Evolutionary conservation across 176 grass and related monocot genomes (phyloP).

Genomic region (Aechmea fasciata): DNA sequence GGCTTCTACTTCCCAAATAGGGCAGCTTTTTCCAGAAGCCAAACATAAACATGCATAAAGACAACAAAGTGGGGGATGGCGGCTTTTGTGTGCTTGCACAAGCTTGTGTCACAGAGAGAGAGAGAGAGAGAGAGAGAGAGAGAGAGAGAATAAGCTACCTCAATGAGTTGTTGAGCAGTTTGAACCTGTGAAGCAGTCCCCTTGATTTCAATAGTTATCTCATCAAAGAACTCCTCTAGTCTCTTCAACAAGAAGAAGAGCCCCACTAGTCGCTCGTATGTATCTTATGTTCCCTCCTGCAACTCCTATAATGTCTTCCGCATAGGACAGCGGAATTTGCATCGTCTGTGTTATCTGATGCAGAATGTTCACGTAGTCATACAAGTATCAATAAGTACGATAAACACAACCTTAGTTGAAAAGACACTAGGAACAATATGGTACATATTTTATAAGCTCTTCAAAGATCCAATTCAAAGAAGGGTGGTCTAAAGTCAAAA

Average conservation of each 20-base stretch:
- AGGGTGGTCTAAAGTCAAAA: too few relatives aligned
- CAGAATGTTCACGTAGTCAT: not conserved
- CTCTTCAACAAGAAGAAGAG: slow-evolving; percentile 82
- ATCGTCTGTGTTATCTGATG: slow-evolving; percentile 89
- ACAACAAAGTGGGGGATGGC: too few relatives aligned
- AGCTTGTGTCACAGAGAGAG: too few relatives aligned
- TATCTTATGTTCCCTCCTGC: slow-evolving; percentile 90
- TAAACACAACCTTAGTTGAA: not conserved
- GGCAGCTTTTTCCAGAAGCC: too few relatives aligned
- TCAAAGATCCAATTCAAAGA: too few relatives aligned
- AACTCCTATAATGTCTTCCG: slow-evolving; percentile 91
- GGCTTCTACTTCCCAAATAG: too few relatives aligned
- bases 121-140: not conserved
- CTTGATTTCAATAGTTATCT: slow-evolving; percentile 99
- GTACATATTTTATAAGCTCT: too few relatives aligned
- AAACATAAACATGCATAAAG: too few relatives aligned
- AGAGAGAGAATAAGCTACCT: slow-evolving; percentile 31
- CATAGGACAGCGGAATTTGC: slow-evolving; percentile 96
- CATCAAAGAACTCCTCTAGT: slow-evolving; percentile 63
- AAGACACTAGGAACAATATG: not conserved
- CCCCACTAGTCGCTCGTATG: slow-evolving; percentile 77
- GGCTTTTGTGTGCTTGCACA: too few relatives aligned
- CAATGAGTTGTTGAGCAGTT: slow-evolving; percentile 75
- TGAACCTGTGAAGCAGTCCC: slow-evolving; percentile 87
- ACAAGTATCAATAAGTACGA: too few relatives aligned